Base-by-base conservation (phyloP, 768 basidiomycete species). In the Pleurotus salmoneostramineus region DNA sequence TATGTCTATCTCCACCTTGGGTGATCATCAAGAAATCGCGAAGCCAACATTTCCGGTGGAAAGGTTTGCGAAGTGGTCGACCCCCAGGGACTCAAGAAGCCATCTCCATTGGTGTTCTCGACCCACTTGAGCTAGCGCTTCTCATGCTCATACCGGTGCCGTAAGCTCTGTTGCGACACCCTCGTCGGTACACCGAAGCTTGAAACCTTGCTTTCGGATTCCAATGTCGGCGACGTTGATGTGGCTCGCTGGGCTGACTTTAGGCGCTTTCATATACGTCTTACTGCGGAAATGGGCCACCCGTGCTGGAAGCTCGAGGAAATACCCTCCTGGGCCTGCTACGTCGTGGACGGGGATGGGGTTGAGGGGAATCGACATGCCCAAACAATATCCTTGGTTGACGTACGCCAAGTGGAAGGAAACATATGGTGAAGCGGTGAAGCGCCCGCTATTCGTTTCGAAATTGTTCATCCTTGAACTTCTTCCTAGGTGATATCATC, bases 401-500 rank as follows among this genome's bases (percentile, higher is more conserved):
- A 59, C 50, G 2, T 67, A 66, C 35, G 62, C 62, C 4, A 60
- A 63, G 15, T 66, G 66, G 67, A 51, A 51, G 50, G 50, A 51
- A 42, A 51, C 52, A 47, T 63, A 64, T 56, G 63, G 65, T 61
- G 37, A 35, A 60, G 31, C 12, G 63, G 65, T 61, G 37, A 35
- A 60, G 31, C 12, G 21, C 21, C 21, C 21, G 3, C n/a, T 10
- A 1, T 40, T 8, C 37, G 37, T 40, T 40, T 40, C 37, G n/a
- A 40, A 40, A 40, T 17, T 15, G 3, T 31, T 31, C 37, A 15
- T 58, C 5, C 34, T 46, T 49, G 27, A 43, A 37, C 42, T 34
- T 43, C 5, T 1, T 7, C 11, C 27, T 27, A 78, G 75, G 78
- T 0, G 72, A 77, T 34, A 63, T 84, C 8, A 64, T 80, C 12